Conservation (phyloP, 768 basidiomycete species). For the Rhodotorula paludigena region DNA sequence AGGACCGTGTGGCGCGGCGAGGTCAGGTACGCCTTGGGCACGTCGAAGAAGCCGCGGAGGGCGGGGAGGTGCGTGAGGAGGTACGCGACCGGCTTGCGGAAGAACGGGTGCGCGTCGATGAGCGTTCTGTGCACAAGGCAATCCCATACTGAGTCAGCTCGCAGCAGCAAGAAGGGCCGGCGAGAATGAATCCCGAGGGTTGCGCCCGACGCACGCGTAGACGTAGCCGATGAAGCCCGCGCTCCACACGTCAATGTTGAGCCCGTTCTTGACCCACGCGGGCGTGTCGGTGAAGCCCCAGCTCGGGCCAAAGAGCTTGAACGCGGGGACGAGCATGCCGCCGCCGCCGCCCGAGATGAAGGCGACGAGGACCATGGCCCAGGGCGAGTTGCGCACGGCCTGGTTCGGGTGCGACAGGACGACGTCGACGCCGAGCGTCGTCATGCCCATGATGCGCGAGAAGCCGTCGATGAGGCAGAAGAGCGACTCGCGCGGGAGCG, state of each 20-base stretch:
- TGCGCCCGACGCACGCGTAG: constrained; percentile 28
- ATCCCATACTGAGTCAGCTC: too few relatives aligned
- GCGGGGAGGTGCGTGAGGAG: constrained; percentile 19
- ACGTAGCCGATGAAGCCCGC: constrained; percentile 37
- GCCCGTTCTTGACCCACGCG: constrained; percentile 22
- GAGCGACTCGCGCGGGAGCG: constrained; percentile 34
- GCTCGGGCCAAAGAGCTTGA: constrained; percentile 28
- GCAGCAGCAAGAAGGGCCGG: too few relatives aligned
- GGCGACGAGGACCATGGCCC: constrained; percentile 36
- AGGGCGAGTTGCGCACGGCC: constrained; percentile 25
- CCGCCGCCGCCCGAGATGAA: constrained; percentile 36
- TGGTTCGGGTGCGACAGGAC: constrained; percentile 35
- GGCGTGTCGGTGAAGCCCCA: constrained; percentile 33
- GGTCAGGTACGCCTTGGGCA: constrained; percentile 35
- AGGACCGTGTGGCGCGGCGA: not conserved
- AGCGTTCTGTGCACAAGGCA: constrained; percentile 14
- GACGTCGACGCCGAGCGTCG: constrained; percentile 39
- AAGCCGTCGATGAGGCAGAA: constrained; percentile 40
- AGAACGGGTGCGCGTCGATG: constrained; percentile 39
- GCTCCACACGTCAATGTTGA: constrained; percentile 36
- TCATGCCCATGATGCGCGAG: constrained; percentile 39
- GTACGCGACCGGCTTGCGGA: constrained; percentile 26
- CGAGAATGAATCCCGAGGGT: too few relatives aligned
- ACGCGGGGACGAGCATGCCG: constrained; percentile 32
- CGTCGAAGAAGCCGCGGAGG: constrained; percentile 9